Evolutionary conservation across 2,329 filamentous ascomycete species (phyloP), one percentile per base, ranked within the genome.

Genomic region (Stylonectria norvegica): DNA sequence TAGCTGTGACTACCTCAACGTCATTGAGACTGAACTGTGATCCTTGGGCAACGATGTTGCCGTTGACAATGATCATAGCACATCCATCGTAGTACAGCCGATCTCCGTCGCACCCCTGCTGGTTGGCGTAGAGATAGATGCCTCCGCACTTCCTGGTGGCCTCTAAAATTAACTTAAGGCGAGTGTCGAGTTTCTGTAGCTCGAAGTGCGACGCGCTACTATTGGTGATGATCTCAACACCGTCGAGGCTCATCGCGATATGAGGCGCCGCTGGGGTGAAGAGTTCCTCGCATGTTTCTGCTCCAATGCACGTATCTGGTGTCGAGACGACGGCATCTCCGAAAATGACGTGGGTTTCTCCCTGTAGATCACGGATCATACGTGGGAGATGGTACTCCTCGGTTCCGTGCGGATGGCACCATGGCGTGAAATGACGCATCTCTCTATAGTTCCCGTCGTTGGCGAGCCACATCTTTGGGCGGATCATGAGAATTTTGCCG

Each of bases 191-290:
- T 59, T 89, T 89, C 14, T 81, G 69, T 7, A 88, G 64, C 50
- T 81, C 75, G 14, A 57, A 55, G n/a, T 66, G 63, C 9, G 54
- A 59, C 12, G 56, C 46, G 1, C 40, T 47, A 6, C 74, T 79
- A 61, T 91, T 91, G 7, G 79, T 79, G 47, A 86, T 75, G 39
- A 89, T 81, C 55, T 88, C 86, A 5, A 80, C 78, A 4, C 87
- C 86, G 52, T 81, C 73, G 2, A 55, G 28, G n/a, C n/a, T n/a
- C 50, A 43, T 37, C 11, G 20, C 11, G 18, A 36, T 42, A 42
- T 38, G 50, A 17, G 50, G 50, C 3, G 48, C 45, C 10, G 49
- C 35, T 4, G 50, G 49, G n/a, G 47, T 46, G 25, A 51, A 56
- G 6, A 56, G 35, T 44, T 68, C 65, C 34, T 68, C 65, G 28